Conservation (phyloP, 495 filamentous ascomycete genomes). For the Tetracladium setigerum region DNA sequence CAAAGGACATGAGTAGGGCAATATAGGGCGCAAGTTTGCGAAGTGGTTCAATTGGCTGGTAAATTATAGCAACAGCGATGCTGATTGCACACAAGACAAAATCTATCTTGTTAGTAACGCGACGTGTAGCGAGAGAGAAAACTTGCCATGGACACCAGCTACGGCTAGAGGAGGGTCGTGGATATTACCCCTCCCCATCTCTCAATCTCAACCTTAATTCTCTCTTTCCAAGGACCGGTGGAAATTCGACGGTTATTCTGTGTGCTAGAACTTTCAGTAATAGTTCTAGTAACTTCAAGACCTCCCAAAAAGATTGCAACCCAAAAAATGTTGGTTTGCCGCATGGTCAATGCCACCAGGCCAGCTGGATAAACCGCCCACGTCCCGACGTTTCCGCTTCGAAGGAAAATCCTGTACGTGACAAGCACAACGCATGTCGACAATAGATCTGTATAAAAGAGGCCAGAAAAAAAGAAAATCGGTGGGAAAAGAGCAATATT, state of each 20-base stretch:
- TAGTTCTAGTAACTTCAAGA: constrained; percentile 49
- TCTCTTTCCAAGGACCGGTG: constrained; percentile 13
- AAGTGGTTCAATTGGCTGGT: constrained; percentile 40
- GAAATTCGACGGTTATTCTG: background rate
- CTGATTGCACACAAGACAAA: constrained; percentile 46
- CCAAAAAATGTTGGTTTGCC: constrained; percentile 98
- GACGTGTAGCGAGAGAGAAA: background rate
- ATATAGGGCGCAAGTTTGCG: constrained; percentile 57
- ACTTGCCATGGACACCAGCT: constrained; percentile 15
- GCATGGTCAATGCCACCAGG: constrained; percentile 57
- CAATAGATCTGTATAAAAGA: constrained; percentile 89
- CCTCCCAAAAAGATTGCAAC: constrained; percentile 79
- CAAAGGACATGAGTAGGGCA: constrained; percentile 59
- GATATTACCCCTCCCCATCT: constrained; percentile 13
- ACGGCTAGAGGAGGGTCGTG: constrained; percentile 17
- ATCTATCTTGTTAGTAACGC: constrained; percentile 13
- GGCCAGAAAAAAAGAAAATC: constrained; percentile 86
- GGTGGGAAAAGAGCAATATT: constrained; percentile 85
- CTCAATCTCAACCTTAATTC: constrained; percentile 14
- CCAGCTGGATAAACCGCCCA: constrained; percentile 35
- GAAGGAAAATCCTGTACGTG: constrained; percentile 56
- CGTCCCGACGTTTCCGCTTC: constrained; percentile 21
- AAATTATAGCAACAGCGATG: constrained; percentile 46
- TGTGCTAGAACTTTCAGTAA: constrained; percentile 30
- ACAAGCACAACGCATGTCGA: constrained; percentile 60